These are phyloP conservation scores for Marchantia paleacea DNA, from an alignment of 225 moss, liverwort and hornwort species.

Conservation along the genomic window DNA sequence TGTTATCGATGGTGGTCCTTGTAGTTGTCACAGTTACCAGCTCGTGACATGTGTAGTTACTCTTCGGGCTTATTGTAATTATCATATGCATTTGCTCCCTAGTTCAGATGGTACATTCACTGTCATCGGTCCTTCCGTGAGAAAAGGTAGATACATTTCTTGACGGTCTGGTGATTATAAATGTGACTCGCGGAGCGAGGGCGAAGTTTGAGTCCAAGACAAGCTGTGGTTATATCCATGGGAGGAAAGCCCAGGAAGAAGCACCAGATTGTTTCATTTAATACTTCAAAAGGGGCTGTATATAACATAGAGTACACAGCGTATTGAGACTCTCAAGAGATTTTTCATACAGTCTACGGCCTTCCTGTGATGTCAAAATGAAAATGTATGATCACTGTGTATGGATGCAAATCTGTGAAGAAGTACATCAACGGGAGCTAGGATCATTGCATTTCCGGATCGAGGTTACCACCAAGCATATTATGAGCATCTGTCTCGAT, in stretches of 20 bases:
- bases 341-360: too few relatives aligned
- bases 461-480: too few relatives aligned
- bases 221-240: not conserved
- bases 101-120: not conserved
- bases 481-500: too few relatives aligned
- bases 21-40: not conserved
- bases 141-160: not conserved
- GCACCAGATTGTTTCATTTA: not conserved
- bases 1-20: not conserved
- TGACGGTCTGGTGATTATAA: not conserved
- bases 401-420: too few relatives aligned
- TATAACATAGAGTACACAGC: too few relatives aligned
- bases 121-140: not conserved
- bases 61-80: not conserved
- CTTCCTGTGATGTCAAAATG: too few relatives aligned
- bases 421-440: too few relatives aligned
- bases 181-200: not conserved
- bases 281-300: too few relatives aligned
- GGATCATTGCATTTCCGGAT: too few relatives aligned
- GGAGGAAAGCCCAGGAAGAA: not conserved
- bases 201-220: not conserved
- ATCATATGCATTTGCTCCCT: not conserved
- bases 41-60: slow-evolving; percentile 6
- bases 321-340: too few relatives aligned
- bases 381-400: too few relatives aligned